Percentiles rank a stretch among this genome's conserved stretches.
These are phyloP conservation scores for Bremia lactucae DNA, from an alignment of 352 stramenopile genomes.

Conservation along the genomic window DNA sequence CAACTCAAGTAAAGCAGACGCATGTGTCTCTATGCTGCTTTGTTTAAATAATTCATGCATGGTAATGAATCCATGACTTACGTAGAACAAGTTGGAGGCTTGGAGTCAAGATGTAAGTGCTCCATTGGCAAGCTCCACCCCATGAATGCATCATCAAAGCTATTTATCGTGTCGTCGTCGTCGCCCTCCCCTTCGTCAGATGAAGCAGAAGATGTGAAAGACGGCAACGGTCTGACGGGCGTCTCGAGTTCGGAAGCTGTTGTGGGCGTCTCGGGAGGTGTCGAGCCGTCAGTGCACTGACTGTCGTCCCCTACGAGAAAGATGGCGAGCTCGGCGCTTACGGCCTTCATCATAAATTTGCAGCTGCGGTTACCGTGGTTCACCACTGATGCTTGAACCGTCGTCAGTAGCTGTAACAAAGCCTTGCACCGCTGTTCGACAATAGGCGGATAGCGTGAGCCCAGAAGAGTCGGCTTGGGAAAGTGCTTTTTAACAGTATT, in stretches of 20 bases:
- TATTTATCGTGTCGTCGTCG: conserved; percentile 9
- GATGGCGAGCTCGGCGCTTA: conserved; percentile 21
- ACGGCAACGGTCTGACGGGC: conserved; percentile 9
- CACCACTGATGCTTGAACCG: conserved; percentile 22
- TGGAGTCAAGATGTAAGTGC: conserved; percentile 14
- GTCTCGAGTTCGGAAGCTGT: conserved; percentile 17
- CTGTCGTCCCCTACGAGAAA: conserved; percentile 20
- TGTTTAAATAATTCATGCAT: too few relatives aligned
- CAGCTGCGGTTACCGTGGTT: conserved; percentile 30
- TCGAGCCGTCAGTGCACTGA: conserved; percentile 3
- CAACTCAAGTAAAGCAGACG: too few relatives aligned
- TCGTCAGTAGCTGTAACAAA: conserved; percentile 20
- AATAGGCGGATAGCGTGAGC: conserved; percentile 15
- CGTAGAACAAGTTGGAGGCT: too few relatives aligned
- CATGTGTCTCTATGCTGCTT: too few relatives aligned
- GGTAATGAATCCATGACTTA: conserved; percentile 12
- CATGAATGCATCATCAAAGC: conserved; percentile 10
- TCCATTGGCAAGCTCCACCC: conserved; percentile 19
- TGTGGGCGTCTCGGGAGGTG: conserved; percentile 18
- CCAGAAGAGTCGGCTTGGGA: conserved; percentile 28
- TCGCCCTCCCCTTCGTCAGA: conserved; percentile 23
- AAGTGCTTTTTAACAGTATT: conserved; percentile 52
- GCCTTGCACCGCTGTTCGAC: conserved; percentile 23
- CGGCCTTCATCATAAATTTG: conserved; percentile 21
- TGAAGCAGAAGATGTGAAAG: conserved; percentile 18